Evolutionary conservation across 2,329 filamentous ascomycete species (phyloP).

Genomic region (Fusarium transvaalense): DNA sequence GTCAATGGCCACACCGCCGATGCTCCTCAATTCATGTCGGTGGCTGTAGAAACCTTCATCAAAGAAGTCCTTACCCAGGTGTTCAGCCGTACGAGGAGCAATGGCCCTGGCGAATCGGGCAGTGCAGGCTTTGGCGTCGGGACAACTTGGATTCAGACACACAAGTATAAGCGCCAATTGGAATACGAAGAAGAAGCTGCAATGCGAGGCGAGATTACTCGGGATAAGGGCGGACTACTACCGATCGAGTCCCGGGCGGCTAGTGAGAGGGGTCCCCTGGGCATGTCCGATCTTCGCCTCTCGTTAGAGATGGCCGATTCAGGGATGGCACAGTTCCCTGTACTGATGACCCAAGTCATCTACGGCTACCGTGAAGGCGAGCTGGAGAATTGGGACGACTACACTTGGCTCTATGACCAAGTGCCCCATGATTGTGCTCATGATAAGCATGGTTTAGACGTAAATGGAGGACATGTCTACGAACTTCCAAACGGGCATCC

Average conservation of each 20-base stretch:
- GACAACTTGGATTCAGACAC: conserved; percentile 80
- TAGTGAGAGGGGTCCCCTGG: conserved; percentile 76
- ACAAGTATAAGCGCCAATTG: conserved; percentile 80
- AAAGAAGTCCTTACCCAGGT: conserved; percentile 74
- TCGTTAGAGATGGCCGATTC: conserved; percentile 81
- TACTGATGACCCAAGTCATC: conserved; percentile 77
- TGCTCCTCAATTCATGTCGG: conserved; percentile 72
- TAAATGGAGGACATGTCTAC: conserved; percentile 54
- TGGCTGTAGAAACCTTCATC: conserved; percentile 75
- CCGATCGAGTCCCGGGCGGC: conserved; percentile 85
- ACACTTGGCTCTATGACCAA: conserved; percentile 64
- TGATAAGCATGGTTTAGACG: conserved; percentile 49
- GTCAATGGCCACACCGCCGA: conserved; percentile 69
- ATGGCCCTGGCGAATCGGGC: conserved; percentile 72
- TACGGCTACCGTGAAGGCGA: conserved; percentile 81
- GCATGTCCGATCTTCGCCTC: conserved; percentile 82
- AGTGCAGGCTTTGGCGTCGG: conserved; percentile 74
- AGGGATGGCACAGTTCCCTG: conserved; percentile 81
- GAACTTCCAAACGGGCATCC: conserved; percentile 63
- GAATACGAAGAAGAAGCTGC: conserved; percentile 80
- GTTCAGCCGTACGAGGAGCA: conserved; percentile 73
- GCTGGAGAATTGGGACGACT: conserved; percentile 74
- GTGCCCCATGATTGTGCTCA: conserved; percentile 45
- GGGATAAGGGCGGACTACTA: conserved; percentile 81
- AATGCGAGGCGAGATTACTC: conserved; percentile 77